Evolutionary conservation across 2,329 filamentous ascomycete species (phyloP), one percentile per base, ranked within the genome.

Genomic region (Pestalotiopsis sp.): DNA sequence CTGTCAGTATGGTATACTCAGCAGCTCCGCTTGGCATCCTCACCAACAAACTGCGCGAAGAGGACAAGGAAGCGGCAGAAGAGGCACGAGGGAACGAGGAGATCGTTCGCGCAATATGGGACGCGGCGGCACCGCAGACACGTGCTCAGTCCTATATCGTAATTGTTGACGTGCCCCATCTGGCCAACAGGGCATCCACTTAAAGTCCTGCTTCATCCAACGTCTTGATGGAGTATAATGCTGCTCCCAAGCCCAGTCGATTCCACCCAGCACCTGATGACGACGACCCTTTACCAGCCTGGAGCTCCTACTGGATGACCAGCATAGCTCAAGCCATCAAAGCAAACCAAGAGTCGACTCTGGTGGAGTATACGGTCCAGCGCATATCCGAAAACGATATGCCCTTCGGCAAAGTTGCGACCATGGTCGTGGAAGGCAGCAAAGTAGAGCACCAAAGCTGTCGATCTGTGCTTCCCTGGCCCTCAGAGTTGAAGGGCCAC

Each of bases 91-190:
- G 71, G 3, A 73, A 77, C 67, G 76, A 75, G 56, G 72, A 76
- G 24, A 73, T 73, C 57, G 76, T 76, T 22, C 75, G 73, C 13
- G 74, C 73, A n/a, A 78, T 77, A 76, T 77, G 77, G 76, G 75
- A 75, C 22, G 73, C 75, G 26, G 68, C 10, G 22, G 26, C 67
- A 38, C 68, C 70, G 26, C 14, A 17, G 39, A 3, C 9, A 35
- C 14, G 13, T 14, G 17, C 10, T 5, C 6, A 14, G 14, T 4
- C 22, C 30, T 30, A 10, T n/a, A 9, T n/a, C 39, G 10, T 20
- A 24, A 10, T 17, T 20, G 5, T 13, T 20, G 55, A 13, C 11
- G 26, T 7, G 57, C 22, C 55, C n/a, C 5, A 26, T 17, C 9
- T 24, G n/a, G 24, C 22, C 6, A 4, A 13, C 9, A 6, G 55